phyloP scores from a whole-genome alignment of 495 filamentous ascomycete species.

The Poronia punctata region DNA sequence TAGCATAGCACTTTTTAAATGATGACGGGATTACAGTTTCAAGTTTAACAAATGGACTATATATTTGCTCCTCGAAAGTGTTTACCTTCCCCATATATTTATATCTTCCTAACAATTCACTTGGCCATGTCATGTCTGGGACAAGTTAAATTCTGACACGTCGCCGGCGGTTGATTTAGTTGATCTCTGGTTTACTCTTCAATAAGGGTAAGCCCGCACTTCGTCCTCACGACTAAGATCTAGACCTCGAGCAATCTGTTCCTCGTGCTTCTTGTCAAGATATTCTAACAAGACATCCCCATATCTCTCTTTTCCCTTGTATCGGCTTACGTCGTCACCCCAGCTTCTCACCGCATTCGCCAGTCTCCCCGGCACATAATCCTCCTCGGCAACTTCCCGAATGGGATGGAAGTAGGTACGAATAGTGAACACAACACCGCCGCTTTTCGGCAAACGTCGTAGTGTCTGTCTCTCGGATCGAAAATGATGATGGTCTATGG shows the following conservation, averaged over 20 bases:
- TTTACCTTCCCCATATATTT: too few species aligned
- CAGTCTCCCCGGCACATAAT: slow-evolving; percentile 63
- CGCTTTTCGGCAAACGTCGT: slow-evolving; percentile 62
- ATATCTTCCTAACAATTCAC: too few species aligned
- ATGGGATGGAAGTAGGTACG: slow-evolving; percentile 72
- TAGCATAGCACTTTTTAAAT: too few species aligned
- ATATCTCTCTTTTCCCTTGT: slow-evolving; percentile 81
- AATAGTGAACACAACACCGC: slow-evolving; percentile 76
- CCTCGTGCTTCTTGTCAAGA: slow-evolving; percentile 69
- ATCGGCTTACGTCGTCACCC: slow-evolving; percentile 75
- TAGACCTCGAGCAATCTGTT: slow-evolving; percentile 63
- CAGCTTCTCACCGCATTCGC: slow-evolving; percentile 74
- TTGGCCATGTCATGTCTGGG: too few species aligned
- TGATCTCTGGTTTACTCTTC: background rate
- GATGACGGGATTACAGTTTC: too few species aligned
- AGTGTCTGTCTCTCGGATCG: slow-evolving; percentile 74
- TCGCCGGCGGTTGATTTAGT: too few species aligned
- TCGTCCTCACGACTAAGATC: slow-evolving; percentile 55
- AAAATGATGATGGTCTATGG: slow-evolving; percentile 70
- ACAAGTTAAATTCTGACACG: too few species aligned
- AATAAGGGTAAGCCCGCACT: slow-evolving; percentile 31
- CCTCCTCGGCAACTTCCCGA: slow-evolving; percentile 57
- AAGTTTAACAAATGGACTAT: too few species aligned
- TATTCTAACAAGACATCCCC: slow-evolving; percentile 74
- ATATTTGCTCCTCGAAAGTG: too few species aligned